Conservation (phyloP, 495 filamentous ascomycete genomes). For the Terfezia boudieri region DNA sequence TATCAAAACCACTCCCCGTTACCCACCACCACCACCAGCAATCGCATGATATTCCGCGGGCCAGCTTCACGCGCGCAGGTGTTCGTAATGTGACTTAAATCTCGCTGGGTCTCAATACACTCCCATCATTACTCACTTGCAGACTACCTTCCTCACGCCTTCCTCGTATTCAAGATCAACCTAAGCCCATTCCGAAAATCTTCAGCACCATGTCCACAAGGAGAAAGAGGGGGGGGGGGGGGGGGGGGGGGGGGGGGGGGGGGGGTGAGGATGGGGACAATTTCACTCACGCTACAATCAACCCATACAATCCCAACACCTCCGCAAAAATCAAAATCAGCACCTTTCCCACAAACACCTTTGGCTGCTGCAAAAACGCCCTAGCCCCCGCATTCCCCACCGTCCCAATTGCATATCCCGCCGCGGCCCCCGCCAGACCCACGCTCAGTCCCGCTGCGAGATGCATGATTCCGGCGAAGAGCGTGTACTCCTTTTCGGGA, state of each 20-base stretch:
- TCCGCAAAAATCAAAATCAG: slow-evolving; percentile 96
- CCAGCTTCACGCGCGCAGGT: too few relatives aligned
- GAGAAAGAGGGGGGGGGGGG: too few relatives aligned
- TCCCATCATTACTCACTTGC: too few relatives aligned
- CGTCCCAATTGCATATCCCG: slow-evolving; percentile 87
- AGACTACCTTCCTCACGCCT: too few relatives aligned
- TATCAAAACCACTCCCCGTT: too few relatives aligned
- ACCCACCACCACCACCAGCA: too few relatives aligned
- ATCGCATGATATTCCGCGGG: too few relatives aligned
- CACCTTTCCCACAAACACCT: slow-evolving; percentile 96
- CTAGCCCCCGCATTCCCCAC: slow-evolving; percentile 88
- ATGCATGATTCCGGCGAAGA: slow-evolving; percentile 88
- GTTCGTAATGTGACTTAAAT: too few relatives aligned
- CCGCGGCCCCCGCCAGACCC: slow-evolving; percentile 78
- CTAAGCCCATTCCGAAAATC: background rate
- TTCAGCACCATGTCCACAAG: background rate
- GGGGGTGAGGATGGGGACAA: too few relatives aligned
- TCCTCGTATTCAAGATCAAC: slow-evolving; percentile 16
- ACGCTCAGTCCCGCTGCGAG: slow-evolving; percentile 78
- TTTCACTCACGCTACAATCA: slow-evolving; percentile 23
- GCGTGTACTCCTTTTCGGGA: slow-evolving; percentile 40
- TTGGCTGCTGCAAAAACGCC: slow-evolving; percentile 83
- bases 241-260: too few relatives aligned
- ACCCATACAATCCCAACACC: slow-evolving; percentile 93
- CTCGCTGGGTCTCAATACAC: too few relatives aligned